Conservation (phyloP, 2,329 filamentous ascomycete genomes). For the Aaosphaeria arxii region DNA sequence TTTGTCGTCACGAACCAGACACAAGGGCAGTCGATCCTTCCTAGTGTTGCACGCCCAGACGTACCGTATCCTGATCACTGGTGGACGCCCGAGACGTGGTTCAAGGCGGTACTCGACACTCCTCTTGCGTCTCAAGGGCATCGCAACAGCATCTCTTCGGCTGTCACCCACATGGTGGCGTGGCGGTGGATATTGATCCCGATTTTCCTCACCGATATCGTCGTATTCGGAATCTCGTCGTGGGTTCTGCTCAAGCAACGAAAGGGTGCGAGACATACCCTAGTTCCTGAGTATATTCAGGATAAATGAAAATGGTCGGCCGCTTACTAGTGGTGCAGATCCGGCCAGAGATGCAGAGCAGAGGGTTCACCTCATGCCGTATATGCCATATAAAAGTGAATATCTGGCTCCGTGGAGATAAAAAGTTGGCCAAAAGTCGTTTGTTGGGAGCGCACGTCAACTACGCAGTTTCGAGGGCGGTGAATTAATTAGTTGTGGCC, state of each 20-base stretch:
- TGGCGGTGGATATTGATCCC: slow-evolving; percentile 33
- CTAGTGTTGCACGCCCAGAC: slow-evolving; percentile 16
- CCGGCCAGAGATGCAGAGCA: slow-evolving; percentile 4
- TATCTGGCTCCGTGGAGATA: too few relatives aligned
- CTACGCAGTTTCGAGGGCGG: too few relatives aligned
- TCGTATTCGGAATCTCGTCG: slow-evolving; percentile 14
- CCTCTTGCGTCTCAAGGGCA: slow-evolving; percentile 15
- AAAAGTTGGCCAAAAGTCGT: too few relatives aligned
- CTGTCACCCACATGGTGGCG: slow-evolving; percentile 24
- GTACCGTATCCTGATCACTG: slow-evolving; percentile 19
- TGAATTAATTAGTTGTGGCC: too few relatives aligned
- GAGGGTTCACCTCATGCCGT: slow-evolving; percentile 5
- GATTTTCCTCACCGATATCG: slow-evolving; percentile 21
- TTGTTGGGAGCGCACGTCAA: too few relatives aligned
- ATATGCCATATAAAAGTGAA: not conserved
- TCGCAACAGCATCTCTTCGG: slow-evolving; percentile 15
- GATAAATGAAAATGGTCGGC: slow-evolving; percentile 13
- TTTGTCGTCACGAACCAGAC: slow-evolving; percentile 29
- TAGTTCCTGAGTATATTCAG: slow-evolving; percentile 2
- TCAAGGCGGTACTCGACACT: slow-evolving; percentile 27
- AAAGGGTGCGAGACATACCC: slow-evolving; percentile 7
- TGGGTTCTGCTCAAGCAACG: slow-evolving; percentile 18
- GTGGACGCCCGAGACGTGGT: slow-evolving; percentile 35
- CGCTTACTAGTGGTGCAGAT: slow-evolving; percentile 8
- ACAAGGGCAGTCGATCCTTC: slow-evolving; percentile 18